These are phyloP conservation scores for Candida incommunis DNA, from an alignment of 805 yeast species.

Conservation along the genomic window DNA sequence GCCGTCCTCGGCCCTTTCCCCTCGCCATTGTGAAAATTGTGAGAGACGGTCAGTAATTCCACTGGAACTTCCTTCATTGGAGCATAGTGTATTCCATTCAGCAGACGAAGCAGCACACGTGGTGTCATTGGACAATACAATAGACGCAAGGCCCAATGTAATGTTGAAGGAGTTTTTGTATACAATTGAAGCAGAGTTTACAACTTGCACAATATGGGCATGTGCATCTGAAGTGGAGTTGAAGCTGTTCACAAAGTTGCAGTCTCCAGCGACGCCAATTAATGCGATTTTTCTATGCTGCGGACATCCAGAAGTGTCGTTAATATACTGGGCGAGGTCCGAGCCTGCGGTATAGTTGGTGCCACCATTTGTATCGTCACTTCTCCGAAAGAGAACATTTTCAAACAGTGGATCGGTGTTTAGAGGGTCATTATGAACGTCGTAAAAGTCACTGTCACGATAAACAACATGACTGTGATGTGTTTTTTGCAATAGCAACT, in stretches of 20 bases:
- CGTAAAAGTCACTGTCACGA: not conserved
- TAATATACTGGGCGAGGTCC: constrained; percentile 8
- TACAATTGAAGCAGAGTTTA: constrained; percentile 21
- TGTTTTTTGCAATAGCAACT: not conserved
- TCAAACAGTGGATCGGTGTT: not conserved
- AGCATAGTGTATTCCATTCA: constrained; percentile 18
- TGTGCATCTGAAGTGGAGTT: constrained; percentile 14
- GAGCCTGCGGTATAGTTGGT: not conserved
- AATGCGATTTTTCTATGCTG: constrained; percentile 17
- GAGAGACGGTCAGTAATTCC: constrained; percentile 9
- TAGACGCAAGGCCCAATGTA: constrained; percentile 19
- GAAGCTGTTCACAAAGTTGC: constrained; percentile 19
- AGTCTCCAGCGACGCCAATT: constrained; percentile 25
- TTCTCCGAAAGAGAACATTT: not conserved
- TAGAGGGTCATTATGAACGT: not conserved
- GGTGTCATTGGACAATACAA: constrained; percentile 16
- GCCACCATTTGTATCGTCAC: not conserved
- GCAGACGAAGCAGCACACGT: constrained; percentile 13
- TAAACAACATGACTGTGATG: not conserved
- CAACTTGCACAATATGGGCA: constrained; percentile 17
- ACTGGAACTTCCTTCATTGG: constrained; percentile 3
- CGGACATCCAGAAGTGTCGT: constrained; percentile 22
- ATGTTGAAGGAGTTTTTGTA: constrained; percentile 24
- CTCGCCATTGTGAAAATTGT: constrained; percentile 20
- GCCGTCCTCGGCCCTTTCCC: constrained; percentile 15